Base-by-base conservation (phyloP, 768 basidiomycete species). In the Macrolepiota dolichaula region DNA sequence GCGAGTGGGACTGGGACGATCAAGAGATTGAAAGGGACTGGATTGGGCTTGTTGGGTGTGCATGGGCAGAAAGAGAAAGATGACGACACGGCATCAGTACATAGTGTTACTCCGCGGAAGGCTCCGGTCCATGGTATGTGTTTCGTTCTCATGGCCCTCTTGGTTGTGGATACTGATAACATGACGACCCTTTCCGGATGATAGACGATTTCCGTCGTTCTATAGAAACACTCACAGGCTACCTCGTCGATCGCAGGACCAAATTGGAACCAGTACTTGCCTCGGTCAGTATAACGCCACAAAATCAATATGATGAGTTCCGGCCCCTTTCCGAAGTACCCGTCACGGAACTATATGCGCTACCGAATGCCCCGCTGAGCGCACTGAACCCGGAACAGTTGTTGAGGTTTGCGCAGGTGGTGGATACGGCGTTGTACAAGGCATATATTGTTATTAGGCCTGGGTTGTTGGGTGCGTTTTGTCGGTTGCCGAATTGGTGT, bases 391-490 rank as follows among this genome's bases (percentile, higher is more conserved):
- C 95, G 2, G 92, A 92, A 62, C 90, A 97, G 64, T 79, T 98
- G 5, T 78, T 96, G 38, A 83, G 92, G 19, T 92, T 89, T 59
- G 94, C 95, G 0, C 96, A 98, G 74, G 87, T 98, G 36, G 91
- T 98, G 25, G 94, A 98, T 68, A 98, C 97, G 0, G 96, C 92
- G 9, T 75, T 98, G 64, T 95, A 98, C 74, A 96, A 97, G 74
- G 87, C 90, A 2, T 97, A 96, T 72, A 76, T 98, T 22, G 80
- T 92, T 22, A 88, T 89, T 44, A 79, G 89, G 47, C 94, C 96
- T 0, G 83, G 81, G 12, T 75, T 99, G 59, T 76, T 98, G 10
- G 94, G 92, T 0, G 86, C 92, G 32, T 73, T 98, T 53, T 98
- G 96, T 73, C 83, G 96, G 46, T 77, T 96, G 25, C 85, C 92